phyloP scores from a whole-genome alignment of 495 filamentous ascomycete species.

The Podospora bellae-mahoneyi region DNA sequence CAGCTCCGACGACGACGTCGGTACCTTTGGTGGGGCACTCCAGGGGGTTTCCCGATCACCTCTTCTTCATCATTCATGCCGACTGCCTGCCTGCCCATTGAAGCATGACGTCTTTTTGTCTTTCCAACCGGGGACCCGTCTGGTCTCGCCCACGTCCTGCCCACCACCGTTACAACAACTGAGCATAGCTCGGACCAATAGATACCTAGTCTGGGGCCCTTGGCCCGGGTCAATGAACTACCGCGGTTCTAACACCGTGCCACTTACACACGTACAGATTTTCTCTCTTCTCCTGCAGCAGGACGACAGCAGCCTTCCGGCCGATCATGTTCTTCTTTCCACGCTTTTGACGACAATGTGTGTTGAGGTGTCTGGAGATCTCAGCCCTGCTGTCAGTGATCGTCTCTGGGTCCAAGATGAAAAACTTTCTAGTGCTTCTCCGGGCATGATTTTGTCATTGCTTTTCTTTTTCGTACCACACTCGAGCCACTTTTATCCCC shows the following conservation, averaged over 20 bases:
- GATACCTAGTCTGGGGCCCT: background rate
- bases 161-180: background rate
- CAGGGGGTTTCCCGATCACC: slow-evolving; percentile 9
- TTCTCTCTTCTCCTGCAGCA: background rate
- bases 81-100: background rate
- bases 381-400: background rate
- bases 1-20: background rate
- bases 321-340: background rate
- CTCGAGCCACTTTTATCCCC: slow-evolving; percentile 10
- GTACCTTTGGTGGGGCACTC: slow-evolving; percentile 12
- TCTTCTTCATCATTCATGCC: background rate
- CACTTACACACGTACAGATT: background rate
- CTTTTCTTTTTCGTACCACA: background rate
- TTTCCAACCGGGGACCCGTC: background rate
- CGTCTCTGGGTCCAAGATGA: too few relatives aligned
- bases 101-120: slow-evolving; percentile 10
- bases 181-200: background rate
- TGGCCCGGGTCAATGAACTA: background rate
- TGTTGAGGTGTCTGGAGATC: background rate
- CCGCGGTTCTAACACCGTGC: background rate
- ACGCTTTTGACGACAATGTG: background rate
- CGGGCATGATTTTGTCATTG: background rate
- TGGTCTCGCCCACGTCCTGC: background rate
- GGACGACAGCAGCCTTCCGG: background rate
- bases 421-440: background rate